Evolutionary conservation across 768 basidiomycete species (phyloP), one percentile per base, ranked within the genome.

Genomic region (Mycena venus): DNA sequence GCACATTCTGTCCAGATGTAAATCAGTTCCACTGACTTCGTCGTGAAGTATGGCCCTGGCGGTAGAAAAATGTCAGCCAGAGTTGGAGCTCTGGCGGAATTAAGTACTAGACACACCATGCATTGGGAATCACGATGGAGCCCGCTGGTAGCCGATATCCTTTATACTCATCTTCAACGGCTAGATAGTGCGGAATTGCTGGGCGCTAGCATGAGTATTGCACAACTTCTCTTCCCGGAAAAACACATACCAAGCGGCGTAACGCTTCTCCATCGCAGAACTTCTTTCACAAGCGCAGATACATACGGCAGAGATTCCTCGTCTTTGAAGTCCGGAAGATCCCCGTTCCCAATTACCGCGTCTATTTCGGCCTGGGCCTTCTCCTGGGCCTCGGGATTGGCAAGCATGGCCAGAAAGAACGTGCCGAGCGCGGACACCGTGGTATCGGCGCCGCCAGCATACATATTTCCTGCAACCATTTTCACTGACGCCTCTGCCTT

Each of bases 271-370:
- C 84, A 85, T 19, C 86, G 72, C 27, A 83, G 68, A 2, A 81
- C 75, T 70, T 88, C 86, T 71, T 83, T 84, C 34, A 86, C 79
- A 2, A 85, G 59, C 1, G 84, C 85, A 38, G 78, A 78, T 15
- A 84, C 70, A 56, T 85, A 87, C 0, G 85, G 85, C n/a, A 84
- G 70, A 5, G 68, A 55, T 4, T 70, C 59, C 42, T 75, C 27
- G 68, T 84, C 83, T 3, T 76, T 67, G 40, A 80, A 79, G 1
- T 61, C 74, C 1, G 83, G 81, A 44, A 84, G 72, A 7, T 79
- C 72, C 10, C 78, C 79, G 40, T 64, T 58, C 5, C 83, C 83
- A 1, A 83, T 68, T n/a, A 83, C 76, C 0, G 73, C 32, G n/a
- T 68, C 66, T 9, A 68, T 68, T 27, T 68, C 67, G 3, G 42